Evolutionary conservation across 352 stramenopile genomes (phyloP), one percentile per base, ranked within the genome.

Genomic region (Pythium grandisporangium): DNA sequence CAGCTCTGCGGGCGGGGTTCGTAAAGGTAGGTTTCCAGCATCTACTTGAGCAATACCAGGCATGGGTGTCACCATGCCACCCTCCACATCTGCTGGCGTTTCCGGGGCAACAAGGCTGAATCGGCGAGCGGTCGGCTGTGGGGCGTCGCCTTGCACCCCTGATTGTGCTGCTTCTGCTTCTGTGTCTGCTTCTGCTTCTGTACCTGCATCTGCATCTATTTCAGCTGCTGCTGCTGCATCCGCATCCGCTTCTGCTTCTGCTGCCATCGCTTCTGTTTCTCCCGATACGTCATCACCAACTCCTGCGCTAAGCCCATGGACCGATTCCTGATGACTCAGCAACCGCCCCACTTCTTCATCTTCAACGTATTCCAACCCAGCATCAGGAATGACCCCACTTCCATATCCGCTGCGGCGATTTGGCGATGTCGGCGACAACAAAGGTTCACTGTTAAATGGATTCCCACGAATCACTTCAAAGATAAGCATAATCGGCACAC

Each of bases 401-500:
- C 46, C 35, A 14, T 58, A 40, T 14, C 58, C 70, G 22, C 63
- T 74, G 35, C 51, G 57, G n/a, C 55, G 52, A 45, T 64, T 63
- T 14, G 71, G 76, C 3, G 76, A 87, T 11, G 53, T 67, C 3
- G 76, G 76, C 2, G 72, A 87, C 33, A 76, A 38, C 8, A 72
- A 27, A 1, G 58, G 55, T 34, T 69, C 47, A 53, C 36, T 68
- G 58, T 51, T 76, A 24, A 82, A 82, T 43, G 72, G 60, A 32
- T 87, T 78, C 6, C 75, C 83, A 35, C 74, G 81, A 38, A 90
- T 85, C 17, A 94, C 81, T 48, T 94, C 81, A 42, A 94, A 94
- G 20, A 92, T 88, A 30, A 94, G 52, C 66, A 94, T 67, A 48
- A 91, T 91, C 20, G 79, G 81, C 20, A 91, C 81, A 17, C 81